Evolutionary conservation across 2,329 filamentous ascomycete species (phyloP), one percentile per base, ranked within the genome.

Genomic region (Talaromyces sp.): DNA sequence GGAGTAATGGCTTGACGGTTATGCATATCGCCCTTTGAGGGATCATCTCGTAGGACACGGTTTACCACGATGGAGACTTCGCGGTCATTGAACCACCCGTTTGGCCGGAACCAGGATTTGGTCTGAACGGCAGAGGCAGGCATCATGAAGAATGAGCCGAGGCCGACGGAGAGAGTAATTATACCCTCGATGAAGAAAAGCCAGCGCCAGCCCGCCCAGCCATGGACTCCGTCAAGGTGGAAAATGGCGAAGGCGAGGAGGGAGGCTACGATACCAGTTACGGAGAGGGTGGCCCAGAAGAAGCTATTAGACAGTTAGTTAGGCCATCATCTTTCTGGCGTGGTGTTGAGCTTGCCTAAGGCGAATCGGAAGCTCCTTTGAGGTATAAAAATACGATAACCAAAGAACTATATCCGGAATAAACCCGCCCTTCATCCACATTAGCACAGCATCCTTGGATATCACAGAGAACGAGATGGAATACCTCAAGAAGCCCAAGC

Each of bases 51-150:
- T 19, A 84, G 71, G n/a, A 87, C 79, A 24, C 82, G 82, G 70
- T 89, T 90, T 33, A 88, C 83, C 82, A 90, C 86, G 68, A 90
- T 89, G 33, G 83, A 27, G 22, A 45, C n/a, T 19, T 65, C 50
- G 47, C 72, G 71, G 11, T 66, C 64, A 6, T 24, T 39, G 39
- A 66, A 64, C 43, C 56, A 62, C 14, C 87, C 87, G 69, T 73
- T 1, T 73, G 75, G 1, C 68, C 68, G 0, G 75, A 71, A 1
- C 52, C 52, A 56, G 52, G 33, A 22, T 39, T 56, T 56, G 33
- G 52, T 56, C 14, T 56, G 52, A 1, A 56, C 52, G n/a, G 52
- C 52, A 33, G 52, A 56, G 19, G 52, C 52, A 13, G 79, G 76
- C 69, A 84, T 76, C 22, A 81, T 76, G 24, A 81, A 73, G 60